Conservation (phyloP, 441 rosid species). For the Biscutella laevigata region DNA sequence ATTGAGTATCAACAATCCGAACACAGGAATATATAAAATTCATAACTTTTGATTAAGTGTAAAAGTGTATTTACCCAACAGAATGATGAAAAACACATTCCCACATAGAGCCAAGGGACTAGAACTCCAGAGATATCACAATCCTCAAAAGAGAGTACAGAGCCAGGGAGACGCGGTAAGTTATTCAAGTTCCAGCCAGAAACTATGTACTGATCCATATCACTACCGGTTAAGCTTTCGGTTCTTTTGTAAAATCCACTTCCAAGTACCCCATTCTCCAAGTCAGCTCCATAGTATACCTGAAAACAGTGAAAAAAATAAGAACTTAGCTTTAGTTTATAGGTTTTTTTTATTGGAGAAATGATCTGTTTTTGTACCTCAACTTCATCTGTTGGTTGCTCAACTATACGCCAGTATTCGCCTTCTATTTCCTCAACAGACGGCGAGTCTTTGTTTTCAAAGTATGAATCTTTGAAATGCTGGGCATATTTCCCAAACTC, state of each 20-base stretch:
- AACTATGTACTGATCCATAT: conserved; percentile 39
- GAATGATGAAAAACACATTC: conserved; percentile 93
- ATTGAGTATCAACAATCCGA: not conserved
- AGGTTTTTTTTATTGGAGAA: not conserved
- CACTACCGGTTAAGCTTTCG: conserved; percentile 27
- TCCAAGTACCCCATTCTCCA: conserved; percentile 74
- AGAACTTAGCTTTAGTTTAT: not conserved
- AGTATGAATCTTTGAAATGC: conserved; percentile 60
- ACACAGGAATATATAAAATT: not conserved
- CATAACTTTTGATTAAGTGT: not conserved
- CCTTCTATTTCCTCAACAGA: conserved; percentile 78
- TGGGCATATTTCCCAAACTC: conserved; percentile 58
- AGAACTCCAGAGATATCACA: conserved; percentile 87
- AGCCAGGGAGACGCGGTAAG: conserved; percentile 82
- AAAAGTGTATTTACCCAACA: conserved; percentile 61
- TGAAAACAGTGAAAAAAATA: conserved; percentile 12
- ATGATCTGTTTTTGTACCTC: conserved; percentile 45
- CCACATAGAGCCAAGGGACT: conserved; percentile 90
- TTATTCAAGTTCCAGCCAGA: conserved; percentile 91
- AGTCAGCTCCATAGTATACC: conserved; percentile 92
- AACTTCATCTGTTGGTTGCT: conserved; percentile 80
- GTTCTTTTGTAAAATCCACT: conserved; percentile 72
- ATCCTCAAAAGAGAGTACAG: conserved; percentile 74
- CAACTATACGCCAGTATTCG: conserved; percentile 89
- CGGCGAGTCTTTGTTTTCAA: conserved; percentile 42